These are phyloP conservation scores for Monosporascus sp. DNA, from an alignment of 2,329 filamentous ascomycete genomes.

Conservation along the genomic window DNA sequence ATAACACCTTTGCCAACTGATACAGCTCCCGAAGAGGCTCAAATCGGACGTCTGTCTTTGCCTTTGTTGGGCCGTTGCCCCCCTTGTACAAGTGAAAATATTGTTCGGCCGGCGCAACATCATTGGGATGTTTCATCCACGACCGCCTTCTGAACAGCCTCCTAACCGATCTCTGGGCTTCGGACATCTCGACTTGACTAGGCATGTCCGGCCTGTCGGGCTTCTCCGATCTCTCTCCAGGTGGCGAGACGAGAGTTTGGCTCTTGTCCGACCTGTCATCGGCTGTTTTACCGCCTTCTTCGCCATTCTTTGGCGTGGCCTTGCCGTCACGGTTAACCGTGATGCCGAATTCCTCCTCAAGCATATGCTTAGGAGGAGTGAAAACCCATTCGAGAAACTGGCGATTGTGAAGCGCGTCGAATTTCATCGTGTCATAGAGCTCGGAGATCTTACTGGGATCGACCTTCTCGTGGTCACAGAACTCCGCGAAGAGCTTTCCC, in stretches of 20 bases:
- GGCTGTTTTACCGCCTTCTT: conserved; percentile 32
- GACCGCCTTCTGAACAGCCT: conserved; percentile 57
- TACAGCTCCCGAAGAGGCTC: conserved; percentile 90
- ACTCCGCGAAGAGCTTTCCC: conserved; percentile 97
- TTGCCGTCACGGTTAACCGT: conserved; percentile 37
- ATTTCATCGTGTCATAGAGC: conserved; percentile 99
- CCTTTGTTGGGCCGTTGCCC: conserved; percentile 63
- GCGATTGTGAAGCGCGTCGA: conserved; percentile 93
- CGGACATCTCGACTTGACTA: conserved; percentile 24
- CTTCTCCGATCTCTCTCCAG: conserved; percentile 22
- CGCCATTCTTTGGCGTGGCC: conserved; percentile 30
- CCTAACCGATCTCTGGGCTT: conserved; percentile 34
- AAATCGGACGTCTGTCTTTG: conserved; percentile 78
- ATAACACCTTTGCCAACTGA: conserved; percentile 86
- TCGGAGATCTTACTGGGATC: conserved; percentile 98
- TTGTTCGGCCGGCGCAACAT: conserved; percentile 57
- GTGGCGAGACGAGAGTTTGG: conserved; percentile 23
- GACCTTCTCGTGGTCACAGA: conserved; percentile 94
- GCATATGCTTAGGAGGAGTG: conserved; percentile 73
- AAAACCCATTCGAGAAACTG: conserved; percentile 98
- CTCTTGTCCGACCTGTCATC: conserved; percentile 39
- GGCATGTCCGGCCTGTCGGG: conserved; percentile 16
- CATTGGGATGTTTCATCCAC: conserved; percentile 50
- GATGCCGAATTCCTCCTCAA: conserved; percentile 62
- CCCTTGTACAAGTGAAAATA: conserved; percentile 89